A percentile compares a stretch with the other conserved stretches of the same genome.
These are phyloP conservation scores for Hymenoscyphus salicellus DNA, from an alignment of 2,329 filamentous ascomycete species.

Conservation along the genomic window DNA sequence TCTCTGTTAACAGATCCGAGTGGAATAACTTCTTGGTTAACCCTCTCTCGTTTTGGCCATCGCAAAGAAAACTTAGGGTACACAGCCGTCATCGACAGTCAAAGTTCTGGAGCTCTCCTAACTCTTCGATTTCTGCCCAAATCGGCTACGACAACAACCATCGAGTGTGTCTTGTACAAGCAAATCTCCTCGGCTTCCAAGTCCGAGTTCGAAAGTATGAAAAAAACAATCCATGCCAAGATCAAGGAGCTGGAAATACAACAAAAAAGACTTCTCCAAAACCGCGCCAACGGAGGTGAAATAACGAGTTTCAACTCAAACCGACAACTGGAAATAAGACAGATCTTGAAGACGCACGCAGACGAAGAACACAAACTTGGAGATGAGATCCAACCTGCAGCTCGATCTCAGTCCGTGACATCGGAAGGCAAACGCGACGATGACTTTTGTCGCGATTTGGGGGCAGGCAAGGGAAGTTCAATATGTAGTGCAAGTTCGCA, in stretches of 20 bases:
- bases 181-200: neutral
- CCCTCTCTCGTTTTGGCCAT: neutral
- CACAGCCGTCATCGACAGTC: neutral
- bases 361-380: constrained; percentile 20
- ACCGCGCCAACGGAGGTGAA: neutral
- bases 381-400: constrained; percentile 27
- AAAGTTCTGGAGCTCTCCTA: constrained; percentile 4
- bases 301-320: neutral
- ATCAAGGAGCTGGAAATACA: neutral
- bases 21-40: neutral
- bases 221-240: neutral
- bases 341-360: constrained; percentile 22
- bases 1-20: neutral
- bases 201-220: neutral
- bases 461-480: constrained; percentile 11
- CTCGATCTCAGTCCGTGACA: constrained; percentile 22
- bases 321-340: constrained; percentile 17
- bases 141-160: constrained; percentile 9
- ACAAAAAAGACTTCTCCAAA: neutral
- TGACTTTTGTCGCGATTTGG: constrained; percentile 25
- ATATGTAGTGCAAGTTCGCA: constrained; percentile 21
- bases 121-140: constrained; percentile 12
- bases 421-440: constrained; percentile 29
- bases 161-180: constrained; percentile 12
- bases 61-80: neutral